These are phyloP conservation scores for Combretum micranthum DNA, from an alignment of 345 rosid species.

Conservation along the genomic window DNA sequence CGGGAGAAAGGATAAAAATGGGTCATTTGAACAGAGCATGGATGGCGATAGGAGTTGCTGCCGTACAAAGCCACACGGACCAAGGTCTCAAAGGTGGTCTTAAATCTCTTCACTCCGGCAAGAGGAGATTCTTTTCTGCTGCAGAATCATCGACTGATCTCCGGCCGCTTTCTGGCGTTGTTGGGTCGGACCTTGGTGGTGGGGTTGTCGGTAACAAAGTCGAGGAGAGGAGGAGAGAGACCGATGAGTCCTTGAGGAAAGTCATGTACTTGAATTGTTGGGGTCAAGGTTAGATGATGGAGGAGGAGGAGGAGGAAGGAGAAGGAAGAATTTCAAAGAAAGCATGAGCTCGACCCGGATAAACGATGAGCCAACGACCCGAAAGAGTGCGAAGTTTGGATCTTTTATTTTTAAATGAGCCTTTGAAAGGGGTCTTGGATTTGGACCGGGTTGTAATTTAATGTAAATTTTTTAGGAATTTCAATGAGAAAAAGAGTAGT, in stretches of 20 bases:
- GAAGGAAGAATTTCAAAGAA: background rate
- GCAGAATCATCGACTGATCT: conserved; percentile 31
- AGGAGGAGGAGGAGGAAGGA: background rate
- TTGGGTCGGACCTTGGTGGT: conserved; percentile 30
- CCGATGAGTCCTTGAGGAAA: conserved; percentile 65
- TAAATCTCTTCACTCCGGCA: conserved; percentile 36
- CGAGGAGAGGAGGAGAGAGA: conserved; percentile 18
- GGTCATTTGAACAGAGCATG: conserved; percentile 49
- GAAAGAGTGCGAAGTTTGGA: too few relatives aligned
- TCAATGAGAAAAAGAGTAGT: too few relatives aligned
- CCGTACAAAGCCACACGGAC: conserved; percentile 59
- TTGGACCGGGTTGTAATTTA: too few relatives aligned
- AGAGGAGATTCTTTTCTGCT: conserved; percentile 27
- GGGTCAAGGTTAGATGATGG: conserved; percentile 47
- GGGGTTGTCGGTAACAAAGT: conserved; percentile 11
- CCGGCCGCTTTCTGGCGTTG: conserved; percentile 40
- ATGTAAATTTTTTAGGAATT: too few relatives aligned
- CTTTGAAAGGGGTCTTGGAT: too few relatives aligned
- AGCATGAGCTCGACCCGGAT: too few relatives aligned
- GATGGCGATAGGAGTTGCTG: conserved; percentile 71
- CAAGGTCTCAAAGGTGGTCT: conserved; percentile 50
- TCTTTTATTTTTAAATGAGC: too few relatives aligned
- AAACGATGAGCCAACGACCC: too few relatives aligned
- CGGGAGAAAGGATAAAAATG: conserved; percentile 19
- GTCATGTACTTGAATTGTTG: conserved; percentile 93